Evolutionary conservation across 1,284 basidiomycete species (phyloP), one percentile per base, ranked within the genome.

Genomic region (Takashimella tepidaria): DNA sequence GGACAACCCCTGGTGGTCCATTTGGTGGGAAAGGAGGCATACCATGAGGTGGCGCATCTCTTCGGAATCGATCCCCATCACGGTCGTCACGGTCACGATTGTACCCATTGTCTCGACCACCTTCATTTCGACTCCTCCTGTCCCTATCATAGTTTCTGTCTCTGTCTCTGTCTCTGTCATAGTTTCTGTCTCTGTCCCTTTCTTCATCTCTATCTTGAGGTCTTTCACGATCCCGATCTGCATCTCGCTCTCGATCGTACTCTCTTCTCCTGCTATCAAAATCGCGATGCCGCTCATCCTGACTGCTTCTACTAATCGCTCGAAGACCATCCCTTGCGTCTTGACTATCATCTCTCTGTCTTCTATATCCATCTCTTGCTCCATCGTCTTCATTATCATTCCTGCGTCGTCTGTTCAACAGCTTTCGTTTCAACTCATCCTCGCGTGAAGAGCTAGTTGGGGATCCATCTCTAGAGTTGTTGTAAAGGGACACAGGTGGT

Each of bases 21-120:
- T n/a, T 54, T 1, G 48, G 48, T 2, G 37, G 37, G 49, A 50
- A 55, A 0, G 53, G 53, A 6, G 53, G 53, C 44, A 55, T 46
- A 16, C 37, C 21, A 16, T 47, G 53, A 20, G 53, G 53, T 3
- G 45, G 53, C 3, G 48, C 43, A 4, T 45, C 44, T n/a, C 16
- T 20, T 40, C 31, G 11, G 44, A 41, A n/a, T 8, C 31, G 16
- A 16, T 37, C 31, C 16, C 31, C 31, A 37, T 37, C 16, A 37
- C 31, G 31, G 16, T 37, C 31, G 16, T 37, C 31, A 16, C 16
- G 16, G 10, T 37, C 31, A 37, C n/a, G n/a, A n/a, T n/a, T n/a
- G n/a, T n/a, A n/a, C n/a, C n/a, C n/a, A n/a, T n/a, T n/a, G n/a
- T n/a, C n/a, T n/a, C 31, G 31, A 8, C 31, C 31, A 37, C 31